phyloP scores from a whole-genome alignment of 148 eudicot species.

The Cornus suecica region DNA sequence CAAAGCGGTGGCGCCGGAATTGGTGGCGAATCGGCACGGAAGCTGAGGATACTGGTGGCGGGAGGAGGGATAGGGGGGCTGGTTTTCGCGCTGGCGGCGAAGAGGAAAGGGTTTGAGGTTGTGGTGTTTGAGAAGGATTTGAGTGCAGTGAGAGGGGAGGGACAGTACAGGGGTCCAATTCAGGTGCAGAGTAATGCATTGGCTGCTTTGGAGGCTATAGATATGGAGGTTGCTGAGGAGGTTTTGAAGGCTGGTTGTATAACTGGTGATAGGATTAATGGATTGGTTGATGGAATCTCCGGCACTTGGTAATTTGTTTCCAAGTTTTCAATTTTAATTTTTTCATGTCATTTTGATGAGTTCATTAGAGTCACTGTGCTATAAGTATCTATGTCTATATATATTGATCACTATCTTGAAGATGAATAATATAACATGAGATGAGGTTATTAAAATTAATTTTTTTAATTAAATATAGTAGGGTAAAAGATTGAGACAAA shows the following conservation, averaged over 20 bases:
- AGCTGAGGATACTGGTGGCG: conserved; percentile 64
- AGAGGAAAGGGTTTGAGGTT: conserved; percentile 81
- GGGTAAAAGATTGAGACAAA: too few relatives aligned
- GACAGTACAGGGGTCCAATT: conserved; percentile 95
- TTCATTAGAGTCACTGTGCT: too few relatives aligned
- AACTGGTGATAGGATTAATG: conserved; percentile 92
- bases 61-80: conserved; percentile 95
- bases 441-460: too few relatives aligned
- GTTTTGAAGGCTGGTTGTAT: conserved; percentile 88
- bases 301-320: conserved; percentile 63
- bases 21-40: conserved; percentile 25
- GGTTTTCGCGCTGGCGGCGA: conserved; percentile 91
- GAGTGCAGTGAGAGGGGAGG: conserved; percentile 94
- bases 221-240: conserved; percentile 84
- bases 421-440: too few relatives aligned
- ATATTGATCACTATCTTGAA: too few relatives aligned
- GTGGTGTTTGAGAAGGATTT: conserved; percentile 88
- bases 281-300: conserved; percentile 88
- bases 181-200: conserved; percentile 93
- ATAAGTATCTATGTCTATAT: too few relatives aligned
- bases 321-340: not conserved
- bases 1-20: conserved; percentile 1
- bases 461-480: too few relatives aligned
- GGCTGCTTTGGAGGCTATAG: conserved; percentile 97
- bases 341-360: too few relatives aligned